Percentiles rank a stretch among this genome's conserved stretches.
These are phyloP conservation scores for Actinomucor elegans DNA, from an alignment of 371 early-diverging fungal genomes.

Conservation along the genomic window DNA sequence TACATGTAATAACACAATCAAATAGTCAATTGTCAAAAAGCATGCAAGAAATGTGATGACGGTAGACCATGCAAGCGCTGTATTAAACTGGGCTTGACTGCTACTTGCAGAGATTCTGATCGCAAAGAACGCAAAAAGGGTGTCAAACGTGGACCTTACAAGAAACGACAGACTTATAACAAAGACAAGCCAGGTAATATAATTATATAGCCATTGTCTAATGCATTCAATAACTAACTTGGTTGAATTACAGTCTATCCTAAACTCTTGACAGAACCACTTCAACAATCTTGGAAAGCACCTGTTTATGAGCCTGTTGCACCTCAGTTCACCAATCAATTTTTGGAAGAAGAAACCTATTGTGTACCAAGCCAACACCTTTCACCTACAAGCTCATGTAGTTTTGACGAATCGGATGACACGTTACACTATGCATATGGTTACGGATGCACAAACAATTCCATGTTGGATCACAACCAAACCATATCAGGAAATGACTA, in stretches of 20 bases:
- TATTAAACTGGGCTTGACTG: constrained; percentile 68
- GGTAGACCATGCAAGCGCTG: constrained; percentile 87
- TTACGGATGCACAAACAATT: constrained; percentile 18
- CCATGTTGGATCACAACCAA: constrained; percentile 19
- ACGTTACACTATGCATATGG: constrained; percentile 23
- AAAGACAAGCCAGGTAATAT: constrained; percentile 21
- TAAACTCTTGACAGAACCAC: constrained; percentile 17
- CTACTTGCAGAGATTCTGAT: constrained; percentile 76
- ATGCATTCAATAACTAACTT: not conserved
- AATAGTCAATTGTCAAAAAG: constrained; percentile 86
- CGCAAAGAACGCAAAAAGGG: constrained; percentile 88
- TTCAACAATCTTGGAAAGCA: constrained; percentile 11
- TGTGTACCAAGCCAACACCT: constrained; percentile 10
- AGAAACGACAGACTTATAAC: constrained; percentile 38
- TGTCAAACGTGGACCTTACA: constrained; percentile 84
- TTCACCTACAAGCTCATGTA: constrained; percentile 12
- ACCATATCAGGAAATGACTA: constrained; percentile 17
- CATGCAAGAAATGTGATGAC: constrained; percentile 93
- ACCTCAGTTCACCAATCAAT: constrained; percentile 4
- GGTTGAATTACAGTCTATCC: constrained; percentile 14
- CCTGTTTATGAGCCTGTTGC: constrained; percentile 2
- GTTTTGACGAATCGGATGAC: constrained; percentile 23
- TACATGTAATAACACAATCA: not conserved
- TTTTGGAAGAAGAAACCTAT: constrained; percentile 9
- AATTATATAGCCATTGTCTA: no score